Evolutionary conservation across 352 stramenopile species (phyloP).

Genomic region (Thalassiosira hispida): DNA sequence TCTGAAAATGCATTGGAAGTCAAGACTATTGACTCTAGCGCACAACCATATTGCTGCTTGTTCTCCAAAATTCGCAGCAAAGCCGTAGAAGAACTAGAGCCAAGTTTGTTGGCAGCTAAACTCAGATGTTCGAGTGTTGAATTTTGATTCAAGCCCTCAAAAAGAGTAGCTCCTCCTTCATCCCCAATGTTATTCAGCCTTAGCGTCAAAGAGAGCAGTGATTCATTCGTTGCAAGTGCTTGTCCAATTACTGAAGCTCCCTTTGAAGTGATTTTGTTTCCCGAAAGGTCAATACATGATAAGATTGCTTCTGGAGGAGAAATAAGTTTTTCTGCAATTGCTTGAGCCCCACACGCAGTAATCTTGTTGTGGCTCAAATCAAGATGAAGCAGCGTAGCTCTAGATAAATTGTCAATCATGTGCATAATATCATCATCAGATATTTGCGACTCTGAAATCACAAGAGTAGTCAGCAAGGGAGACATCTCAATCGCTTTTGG

Average conservation of each 20-base stretch:
- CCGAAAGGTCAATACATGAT: constrained; percentile 14
- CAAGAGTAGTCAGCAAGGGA: too few species aligned
- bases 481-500: neutral
- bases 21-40: constrained; percentile 14
- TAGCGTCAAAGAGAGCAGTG: constrained; percentile 25
- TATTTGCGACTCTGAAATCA: too few species aligned
- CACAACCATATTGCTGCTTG: neutral
- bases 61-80: neutral
- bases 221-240: constrained; percentile 22
- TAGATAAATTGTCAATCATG: too few species aligned
- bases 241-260: constrained; percentile 3
- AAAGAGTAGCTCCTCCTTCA: constrained; percentile 11
- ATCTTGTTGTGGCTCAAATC: constrained; percentile 33
- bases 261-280: constrained; percentile 25
- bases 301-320: neutral
- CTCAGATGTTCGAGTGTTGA: constrained; percentile 3
- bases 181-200: constrained; percentile 24
- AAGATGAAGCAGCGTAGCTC: constrained; percentile 14
- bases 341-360: neutral
- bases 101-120: constrained; percentile 4
- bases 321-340: constrained; percentile 6
- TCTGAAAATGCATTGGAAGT: constrained; percentile 22
- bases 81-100: neutral
- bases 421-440: too few species aligned
- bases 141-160: constrained; percentile 9